A percentile compares a stretch with the other conserved stretches of the same genome.
phyloP scores from a whole-genome alignment of 768 basidiomycete species.

The Pleurotus tuoliensis region DNA sequence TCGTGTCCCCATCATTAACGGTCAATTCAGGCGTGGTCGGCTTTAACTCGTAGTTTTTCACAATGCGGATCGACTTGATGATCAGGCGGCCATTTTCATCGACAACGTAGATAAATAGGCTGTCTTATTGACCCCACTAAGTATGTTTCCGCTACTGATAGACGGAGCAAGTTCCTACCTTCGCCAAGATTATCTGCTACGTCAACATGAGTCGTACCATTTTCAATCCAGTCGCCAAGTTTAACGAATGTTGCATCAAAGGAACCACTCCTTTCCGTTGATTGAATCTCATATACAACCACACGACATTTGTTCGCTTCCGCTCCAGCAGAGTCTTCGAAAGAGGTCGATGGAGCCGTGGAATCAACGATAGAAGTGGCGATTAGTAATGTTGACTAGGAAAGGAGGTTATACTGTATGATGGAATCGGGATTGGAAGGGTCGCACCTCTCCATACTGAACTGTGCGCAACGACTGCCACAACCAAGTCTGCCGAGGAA shows the following conservation, averaged over 20 bases:
- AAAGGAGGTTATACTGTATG: background rate
- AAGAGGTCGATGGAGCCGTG: constrained; percentile 24
- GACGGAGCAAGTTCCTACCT: too few species aligned
- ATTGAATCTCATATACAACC: constrained; percentile 34
- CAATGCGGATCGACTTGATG: constrained; percentile 9
- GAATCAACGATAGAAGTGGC: constrained; percentile 42
- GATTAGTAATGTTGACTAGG: constrained; percentile 38
- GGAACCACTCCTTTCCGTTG: constrained; percentile 21
- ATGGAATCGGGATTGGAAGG: background rate
- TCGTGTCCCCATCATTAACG: background rate
- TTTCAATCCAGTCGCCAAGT: constrained; percentile 52
- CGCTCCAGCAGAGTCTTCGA: constrained; percentile 26
- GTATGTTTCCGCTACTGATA: background rate
- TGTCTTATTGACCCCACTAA: constrained; percentile 27
- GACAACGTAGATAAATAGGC: constrained; percentile 37
- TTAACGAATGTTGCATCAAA: constrained; percentile 36
- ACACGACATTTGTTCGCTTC: constrained; percentile 33
- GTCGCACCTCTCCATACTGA: constrained; percentile 36
- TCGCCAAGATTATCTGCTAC: too few species aligned
- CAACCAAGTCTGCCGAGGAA: constrained; percentile 33
- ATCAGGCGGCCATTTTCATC: constrained; percentile 41
- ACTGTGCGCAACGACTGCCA: constrained; percentile 39
- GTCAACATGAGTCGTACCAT: constrained; percentile 29
- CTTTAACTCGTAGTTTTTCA: background rate
- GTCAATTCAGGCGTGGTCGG: background rate